These are phyloP conservation scores for Suillus lakei DNA, from an alignment of 768 basidiomycete genomes.

Conservation along the genomic window DNA sequence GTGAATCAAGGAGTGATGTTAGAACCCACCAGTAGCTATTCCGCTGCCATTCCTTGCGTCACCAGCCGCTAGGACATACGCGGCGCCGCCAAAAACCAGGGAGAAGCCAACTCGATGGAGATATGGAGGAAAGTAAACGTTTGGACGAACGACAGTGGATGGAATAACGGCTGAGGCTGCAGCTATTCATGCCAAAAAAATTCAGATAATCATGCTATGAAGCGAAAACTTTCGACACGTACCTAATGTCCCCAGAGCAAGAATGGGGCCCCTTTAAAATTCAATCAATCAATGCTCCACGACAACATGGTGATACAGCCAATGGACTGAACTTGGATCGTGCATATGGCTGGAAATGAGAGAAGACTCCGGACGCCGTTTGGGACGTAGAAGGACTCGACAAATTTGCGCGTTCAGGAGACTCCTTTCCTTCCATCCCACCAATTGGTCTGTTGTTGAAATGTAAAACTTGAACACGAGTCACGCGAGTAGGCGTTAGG, in stretches of 20 bases:
- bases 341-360: conserved; percentile 33
- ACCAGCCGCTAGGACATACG: conserved; percentile 45
- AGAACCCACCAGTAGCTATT: conserved; percentile 37
- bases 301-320: conserved; percentile 19
- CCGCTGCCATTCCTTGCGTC: conserved; percentile 51
- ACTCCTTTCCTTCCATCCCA: background rate
- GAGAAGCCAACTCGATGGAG: conserved; percentile 49
- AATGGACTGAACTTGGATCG: conserved; percentile 35
- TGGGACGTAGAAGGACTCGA: conserved; percentile 9
- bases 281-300: background rate
- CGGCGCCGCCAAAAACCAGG: conserved; percentile 47
- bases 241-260: conserved; percentile 41
- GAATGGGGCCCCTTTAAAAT: conserved; percentile 30
- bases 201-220: background rate
- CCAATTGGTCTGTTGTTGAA: background rate
- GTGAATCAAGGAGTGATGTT: background rate
- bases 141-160: conserved; percentile 32
- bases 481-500: background rate
- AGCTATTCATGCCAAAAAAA: conserved; percentile 29
- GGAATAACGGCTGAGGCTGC: conserved; percentile 41
- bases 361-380: conserved; percentile 28
- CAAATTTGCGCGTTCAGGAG: background rate
- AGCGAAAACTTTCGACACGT: conserved; percentile 16
- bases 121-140: conserved; percentile 43
- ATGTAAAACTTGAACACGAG: background rate